Evolutionary conservation across 1,284 basidiomycete species (phyloP), one percentile per base, ranked within the genome.

Genomic region (Vanrija sp.): DNA sequence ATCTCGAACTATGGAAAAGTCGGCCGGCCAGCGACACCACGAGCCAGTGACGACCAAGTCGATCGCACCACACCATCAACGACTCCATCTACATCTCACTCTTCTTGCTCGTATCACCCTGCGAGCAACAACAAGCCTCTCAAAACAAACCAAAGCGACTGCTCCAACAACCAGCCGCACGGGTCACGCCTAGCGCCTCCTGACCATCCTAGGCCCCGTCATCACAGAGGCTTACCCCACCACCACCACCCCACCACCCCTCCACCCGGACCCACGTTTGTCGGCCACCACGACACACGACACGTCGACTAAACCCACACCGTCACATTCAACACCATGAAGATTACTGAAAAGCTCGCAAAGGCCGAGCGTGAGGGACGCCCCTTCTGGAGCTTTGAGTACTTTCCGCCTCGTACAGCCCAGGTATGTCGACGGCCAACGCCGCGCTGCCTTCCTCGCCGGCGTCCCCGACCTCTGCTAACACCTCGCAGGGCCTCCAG

Each of bases 361-460:
- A 84, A 88, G 73, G 88, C 88, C 48, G 78, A 83, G 53, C 85
- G 87, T 73, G 87, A 93, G 66, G 84, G 86, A 61, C 85, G 88
- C 64, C 78, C 89, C 60, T 92, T 89, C 85, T 95, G 91, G 91
- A 91, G 88, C 47, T 97, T 97, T 72, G 93, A 97, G 74, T 97
- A 93, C 78, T 97, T 97, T 67, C 93, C 93, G 53, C 93, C 93
- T 25, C 82, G 93, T 61, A 96, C 93, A 35, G 89, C 91, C 42
- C 93, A 97, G 85, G 93, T 75, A 49, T 50, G 73, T 62, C 31
- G 31, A n/a, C 18, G 16, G 18, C n/a, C n/a, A 14, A 31, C 31
- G 5, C 4, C 31, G 12, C 31, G 31, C 8, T 4, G 31, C 31
- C 31, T 9, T 31, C 12, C 9, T 4, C 9, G 31, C 12, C 31